Conservation (phyloP, 2,329 filamentous ascomycete species). For the Penicillium sp. region DNA sequence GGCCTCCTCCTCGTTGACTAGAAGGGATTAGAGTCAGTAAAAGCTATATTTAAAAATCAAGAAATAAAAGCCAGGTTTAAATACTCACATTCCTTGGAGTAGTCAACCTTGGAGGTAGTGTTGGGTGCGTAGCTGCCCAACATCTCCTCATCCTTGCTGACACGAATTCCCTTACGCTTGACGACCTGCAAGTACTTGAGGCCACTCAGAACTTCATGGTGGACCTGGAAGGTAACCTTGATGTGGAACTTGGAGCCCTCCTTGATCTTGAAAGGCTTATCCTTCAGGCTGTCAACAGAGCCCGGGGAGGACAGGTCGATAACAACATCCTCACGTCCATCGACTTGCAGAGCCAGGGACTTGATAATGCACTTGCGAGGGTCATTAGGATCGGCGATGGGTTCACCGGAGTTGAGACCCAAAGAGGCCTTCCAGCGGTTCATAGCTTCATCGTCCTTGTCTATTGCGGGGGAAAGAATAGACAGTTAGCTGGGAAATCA, state of each 20-base stretch:
- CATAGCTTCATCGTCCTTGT: conserved; percentile 82
- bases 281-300: conserved; percentile 74
- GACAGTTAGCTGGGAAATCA: conserved; percentile 2
- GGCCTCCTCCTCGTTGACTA: conserved; percentile 88
- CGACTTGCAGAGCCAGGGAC: conserved; percentile 81
- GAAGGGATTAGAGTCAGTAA: not conserved
- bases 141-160: conserved; percentile 97
- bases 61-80: not conserved
- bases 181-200: conserved; percentile 95
- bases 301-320: conserved; percentile 79
- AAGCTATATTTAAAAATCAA: not conserved
- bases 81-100: conserved; percentile 85
- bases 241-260: conserved; percentile 92
- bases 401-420: conserved; percentile 71
- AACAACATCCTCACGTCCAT: conserved; percentile 78
- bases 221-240: conserved; percentile 90
- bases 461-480: conserved; percentile 41
- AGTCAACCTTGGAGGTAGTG: conserved; percentile 79
- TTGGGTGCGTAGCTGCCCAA: conserved; percentile 94
- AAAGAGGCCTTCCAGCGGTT: conserved; percentile 97
- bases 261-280: conserved; percentile 96
- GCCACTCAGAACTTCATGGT: conserved; percentile 93
- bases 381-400: conserved; percentile 75
- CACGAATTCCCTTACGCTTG: conserved; percentile 80
- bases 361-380: conserved; percentile 90